Base-by-base conservation (phyloP, 805 yeast genomes). In the Metschnikowia noctiluminum region DNA sequence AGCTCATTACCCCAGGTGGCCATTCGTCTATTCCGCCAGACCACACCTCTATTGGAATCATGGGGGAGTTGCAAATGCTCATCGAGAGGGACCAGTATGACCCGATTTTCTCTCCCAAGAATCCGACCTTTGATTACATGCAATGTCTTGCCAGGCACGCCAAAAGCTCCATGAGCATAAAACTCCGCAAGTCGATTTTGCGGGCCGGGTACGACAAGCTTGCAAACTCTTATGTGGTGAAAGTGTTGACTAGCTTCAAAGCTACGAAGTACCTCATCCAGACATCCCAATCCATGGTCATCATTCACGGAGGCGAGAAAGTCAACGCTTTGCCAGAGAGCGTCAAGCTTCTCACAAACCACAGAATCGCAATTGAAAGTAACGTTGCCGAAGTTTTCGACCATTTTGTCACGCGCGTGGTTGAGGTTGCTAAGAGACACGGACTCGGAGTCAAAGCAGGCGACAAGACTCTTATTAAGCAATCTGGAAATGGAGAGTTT, bases 291-390 rank as follows among this genome's bases (percentile, higher is more conserved):
- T 86, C 92, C 0, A 73, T 78, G 40, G 89, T 85, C 58, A 74
- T 84, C 26, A 72, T 88, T 50, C 60, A 66, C 11, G 94, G 94
- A 28, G 96, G 95, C 39, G 77, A 82, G 49, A 87, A 87, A 65
- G 74, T 84, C 27, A 87, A 87, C 60, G 90, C 94, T 1, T 68
- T 87, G 41, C 95, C 96, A 2, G 92, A 87, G 61, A 64, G 71
- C 27, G 79, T 79, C 3, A 63, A 66, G 30, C 70, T 82, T 38
- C 60, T 74, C 34, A 71, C 84, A 39, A 86, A 88, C 65, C 85
- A 85, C 59, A 74, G 95, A 60, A 73, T 87, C 47, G 77, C 80
- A 15, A 67, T 81, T 40, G 89, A 82, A 52, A 74, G 82, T 13
- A 66, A 75, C 21, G 71, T 77, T 1, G 64, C 69, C 6, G 74